Conservation (phyloP, 139 green algal species). For the Picochlorum sp. region DNA sequence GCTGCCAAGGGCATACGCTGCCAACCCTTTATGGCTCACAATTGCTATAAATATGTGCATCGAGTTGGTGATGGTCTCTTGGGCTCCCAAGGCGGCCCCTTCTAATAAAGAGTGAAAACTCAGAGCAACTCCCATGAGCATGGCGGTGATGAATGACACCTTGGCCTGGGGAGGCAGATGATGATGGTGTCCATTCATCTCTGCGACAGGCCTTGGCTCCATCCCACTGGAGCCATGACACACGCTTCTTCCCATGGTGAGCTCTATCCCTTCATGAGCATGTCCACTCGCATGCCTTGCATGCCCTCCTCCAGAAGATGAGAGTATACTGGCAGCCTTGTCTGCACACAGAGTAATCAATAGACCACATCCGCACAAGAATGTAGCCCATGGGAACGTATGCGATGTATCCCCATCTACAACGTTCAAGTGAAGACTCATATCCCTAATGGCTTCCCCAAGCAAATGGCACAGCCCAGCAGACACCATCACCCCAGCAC, state of each 20-base stretch:
- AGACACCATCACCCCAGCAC: slow-evolving; percentile 68
- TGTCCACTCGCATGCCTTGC: not conserved
- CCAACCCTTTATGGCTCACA: slow-evolving; percentile 64
- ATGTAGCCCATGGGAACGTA: slow-evolving; percentile 35
- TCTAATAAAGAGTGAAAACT: slow-evolving; percentile 76
- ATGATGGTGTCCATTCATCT: slow-evolving; percentile 8
- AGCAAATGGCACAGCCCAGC: slow-evolving; percentile 69
- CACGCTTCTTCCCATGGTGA: slow-evolving; percentile 7
- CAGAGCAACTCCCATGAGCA: slow-evolving; percentile 65
- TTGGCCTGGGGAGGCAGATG: not conserved
- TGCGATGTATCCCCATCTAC: not conserved
- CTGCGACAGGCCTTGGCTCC: no score
- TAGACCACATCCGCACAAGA: slow-evolving; percentile 40
- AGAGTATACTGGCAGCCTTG: slow-evolving; percentile 9
- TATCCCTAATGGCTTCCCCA: slow-evolving; percentile 27
- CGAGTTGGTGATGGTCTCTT: slow-evolving; percentile 47
- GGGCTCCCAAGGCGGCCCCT: slow-evolving; percentile 65
- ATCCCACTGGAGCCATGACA: no score
- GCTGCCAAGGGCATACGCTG: slow-evolving; percentile 68
- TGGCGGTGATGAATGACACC: slow-evolving; percentile 57
- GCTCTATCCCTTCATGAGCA: not conserved
- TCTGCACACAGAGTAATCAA: slow-evolving; percentile 35
- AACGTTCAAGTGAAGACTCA: not conserved
- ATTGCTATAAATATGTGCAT: slow-evolving; percentile 79
- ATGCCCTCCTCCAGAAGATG: not conserved